Base-by-base conservation (phyloP, 2,329 filamentous ascomycete genomes). In the Stemphylium lycopersici region DNA sequence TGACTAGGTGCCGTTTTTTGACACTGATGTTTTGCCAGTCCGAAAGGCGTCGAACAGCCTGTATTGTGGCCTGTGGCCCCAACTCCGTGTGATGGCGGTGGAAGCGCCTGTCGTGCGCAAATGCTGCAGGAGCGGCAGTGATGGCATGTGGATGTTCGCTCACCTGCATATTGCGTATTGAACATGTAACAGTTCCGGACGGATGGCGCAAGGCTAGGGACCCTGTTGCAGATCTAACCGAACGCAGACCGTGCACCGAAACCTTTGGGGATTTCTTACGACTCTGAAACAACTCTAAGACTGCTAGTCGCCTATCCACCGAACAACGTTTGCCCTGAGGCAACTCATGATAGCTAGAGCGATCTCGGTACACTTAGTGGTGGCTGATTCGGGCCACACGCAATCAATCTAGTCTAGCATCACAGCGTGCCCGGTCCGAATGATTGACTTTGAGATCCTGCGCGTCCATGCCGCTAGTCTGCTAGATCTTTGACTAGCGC, bases 171-270 rank as follows among this genome's bases (percentile, higher is more conserved):
- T 53, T 46, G 49, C 48, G 44, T 42, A 50, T 56, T 39, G 49
- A 37, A 57, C 26, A 52, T 37, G 48, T 40, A 31, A 26, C 36
- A 55, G 58, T 59, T 59, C 45, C 52, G 43, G 29, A 47, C 33
- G 49, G 45, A 52, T 49, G 48, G 58, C 58, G 55, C 51, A 48
- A 41, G 48, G 26, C 48, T 51, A 52, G 41, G 12, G 37, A 45
- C 49, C 56, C 49, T 59, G 37, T 46, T 44, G 62, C 56, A 57
- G 58, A 64, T 67, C 61, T 58, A 57, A 48, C 59, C 55, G 59
- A 61, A 58, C 41, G 45, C 29, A 53, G 51, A 44, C 60, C 54
- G 58, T 61, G 62, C 62, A 48, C 55, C 51, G 55, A 56, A 60
- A 54, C 62, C 50, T 58, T 59, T 57, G 52, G 52, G 59, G 43